Evolutionary conservation across 1,139 yeast genomes (phyloP).

Genomic region (Kazachstania sp.): DNA sequence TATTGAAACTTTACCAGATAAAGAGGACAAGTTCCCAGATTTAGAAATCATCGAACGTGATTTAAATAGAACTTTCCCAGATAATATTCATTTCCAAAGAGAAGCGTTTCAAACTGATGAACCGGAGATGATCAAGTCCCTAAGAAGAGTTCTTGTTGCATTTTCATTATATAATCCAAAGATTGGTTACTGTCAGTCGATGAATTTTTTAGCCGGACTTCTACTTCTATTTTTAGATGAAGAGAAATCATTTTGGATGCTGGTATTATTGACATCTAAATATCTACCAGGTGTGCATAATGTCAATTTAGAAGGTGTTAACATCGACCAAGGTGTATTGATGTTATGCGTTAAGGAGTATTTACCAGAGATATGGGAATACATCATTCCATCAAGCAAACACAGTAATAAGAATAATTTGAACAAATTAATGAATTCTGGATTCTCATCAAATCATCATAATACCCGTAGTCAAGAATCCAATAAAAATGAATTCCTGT

Average conservation of each 20-base stretch:
- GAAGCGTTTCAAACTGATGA: slow-evolving; percentile 35
- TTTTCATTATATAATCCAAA: slow-evolving; percentile 83
- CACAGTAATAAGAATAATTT: slow-evolving; percentile 14
- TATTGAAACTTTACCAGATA: slow-evolving; percentile 13
- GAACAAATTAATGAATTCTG: slow-evolving; percentile 5
- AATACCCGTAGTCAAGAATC: slow-evolving; percentile 26
- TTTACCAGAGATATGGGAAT: slow-evolving; percentile 72
- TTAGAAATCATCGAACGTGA: slow-evolving; percentile 92
- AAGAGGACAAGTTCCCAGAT: slow-evolving; percentile 41
- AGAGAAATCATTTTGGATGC: slow-evolving; percentile 91
- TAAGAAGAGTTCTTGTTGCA: slow-evolving; percentile 74
- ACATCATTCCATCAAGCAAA: slow-evolving; percentile 31
- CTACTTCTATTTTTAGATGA: slow-evolving; percentile 77
- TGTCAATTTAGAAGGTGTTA: slow-evolving; percentile 84
- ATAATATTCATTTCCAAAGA: slow-evolving; percentile 66
- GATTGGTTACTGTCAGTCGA: slow-evolving; percentile 91
- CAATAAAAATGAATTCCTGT: slow-evolving; percentile 45
- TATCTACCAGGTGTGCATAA: slow-evolving; percentile 91
- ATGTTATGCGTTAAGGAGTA: slow-evolving; percentile 81
- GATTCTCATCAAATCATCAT: slow-evolving; percentile 1
- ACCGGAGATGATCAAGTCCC: slow-evolving; percentile 55
- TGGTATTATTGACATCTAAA: slow-evolving; percentile 77
- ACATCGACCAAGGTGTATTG: slow-evolving; percentile 88
- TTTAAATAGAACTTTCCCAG: slow-evolving; percentile 88
- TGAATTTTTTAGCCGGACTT: slow-evolving; percentile 85